Percentiles rank a stretch among this genome's conserved stretches.
phyloP scores from a whole-genome alignment of 78 protist genomes.

The Tieghemostelium lacteum region DNA sequence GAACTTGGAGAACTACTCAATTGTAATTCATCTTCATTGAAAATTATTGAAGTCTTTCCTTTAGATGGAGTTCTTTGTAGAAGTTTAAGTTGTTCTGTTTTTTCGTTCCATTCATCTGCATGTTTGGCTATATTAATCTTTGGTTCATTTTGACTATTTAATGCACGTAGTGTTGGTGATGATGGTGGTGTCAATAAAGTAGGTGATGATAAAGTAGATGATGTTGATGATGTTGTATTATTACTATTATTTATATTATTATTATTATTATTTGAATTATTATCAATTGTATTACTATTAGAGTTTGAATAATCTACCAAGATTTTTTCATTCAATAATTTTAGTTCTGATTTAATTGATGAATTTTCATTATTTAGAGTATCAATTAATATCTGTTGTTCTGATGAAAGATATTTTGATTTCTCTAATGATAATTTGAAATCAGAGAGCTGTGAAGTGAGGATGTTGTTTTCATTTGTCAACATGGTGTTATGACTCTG shows the following conservation, averaged over 20 bases:
- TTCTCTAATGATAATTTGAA: conserved; percentile 40
- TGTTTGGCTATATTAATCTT: not conserved
- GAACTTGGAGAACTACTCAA: not conserved
- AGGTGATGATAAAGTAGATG: not conserved
- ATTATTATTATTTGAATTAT: not conserved
- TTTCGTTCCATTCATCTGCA: conserved; percentile 57
- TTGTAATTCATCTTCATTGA: not conserved
- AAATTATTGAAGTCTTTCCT: not conserved
- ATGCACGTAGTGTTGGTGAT: not conserved
- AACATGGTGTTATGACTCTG: conserved; percentile 2
- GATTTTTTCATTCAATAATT: not conserved
- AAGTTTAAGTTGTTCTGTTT: conserved; percentile 48
- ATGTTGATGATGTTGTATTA: not conserved
- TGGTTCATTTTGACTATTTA: conserved; percentile 8
- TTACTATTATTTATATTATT: not conserved
- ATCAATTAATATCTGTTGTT: conserved; percentile 31
- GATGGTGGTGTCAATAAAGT: not conserved
- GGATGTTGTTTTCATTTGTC: conserved; percentile 31
- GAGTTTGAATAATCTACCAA: not conserved
- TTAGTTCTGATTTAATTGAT: conserved; percentile 10
- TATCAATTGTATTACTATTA: not conserved
- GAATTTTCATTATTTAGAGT: conserved; percentile 26
- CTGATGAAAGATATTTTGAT: conserved; percentile 28
- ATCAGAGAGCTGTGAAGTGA: conserved; percentile 42
- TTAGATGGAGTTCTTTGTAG: conserved; percentile 64